Evolutionary conservation across 139 green algal species (phyloP), one percentile per base, ranked within the genome.

Genomic region (Closterium sp.): DNA sequence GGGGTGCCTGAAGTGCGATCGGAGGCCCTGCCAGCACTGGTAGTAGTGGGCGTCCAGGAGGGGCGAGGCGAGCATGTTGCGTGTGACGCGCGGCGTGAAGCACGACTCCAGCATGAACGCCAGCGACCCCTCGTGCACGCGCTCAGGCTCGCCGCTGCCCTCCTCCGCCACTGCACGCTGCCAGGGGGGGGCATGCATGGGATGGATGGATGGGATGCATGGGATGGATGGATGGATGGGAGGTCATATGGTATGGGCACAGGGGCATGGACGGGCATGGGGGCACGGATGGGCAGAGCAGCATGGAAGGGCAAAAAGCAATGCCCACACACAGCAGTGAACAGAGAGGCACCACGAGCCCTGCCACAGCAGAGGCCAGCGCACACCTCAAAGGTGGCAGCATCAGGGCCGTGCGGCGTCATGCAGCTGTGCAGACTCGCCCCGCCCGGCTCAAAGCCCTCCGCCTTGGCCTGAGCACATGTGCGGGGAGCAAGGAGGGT

Each of bases 31-130:
- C 96, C 97, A 97, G 93, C 96, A 97, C 85, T 96, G 95, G 92
- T 97, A 97, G 88, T 99, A 99, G 86, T 97, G 91, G 0, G 93
- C 88, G 91, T 99, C 97, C 6, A 98, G 94, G 92, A 96, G 95
- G 2, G 96, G 93, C 0, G 95, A 95, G 30, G 89, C 92, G 84
- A 99, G 91, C 1, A 96, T 97, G 30, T 93, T 88, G 30, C 95
- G 76, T 34, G 96, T 98, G 33, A 98, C 91, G n/a, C 96, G 93
- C 3, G 97, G 97, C 19, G 94, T 96, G 66, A 90, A 94, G 43
- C 90, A 90, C 8, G 95, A 96, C 95, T 98, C 97, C 94, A 98
- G 98, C 97, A 98, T 98, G 94, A 98, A 98, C 0, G 97, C 97
- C 55, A 98, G 94, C 0, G 95, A 97, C 86, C 96, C 91, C 64